phyloP scores from a whole-genome alignment of 805 yeast genomes.

The Pichia cephalocereana region DNA sequence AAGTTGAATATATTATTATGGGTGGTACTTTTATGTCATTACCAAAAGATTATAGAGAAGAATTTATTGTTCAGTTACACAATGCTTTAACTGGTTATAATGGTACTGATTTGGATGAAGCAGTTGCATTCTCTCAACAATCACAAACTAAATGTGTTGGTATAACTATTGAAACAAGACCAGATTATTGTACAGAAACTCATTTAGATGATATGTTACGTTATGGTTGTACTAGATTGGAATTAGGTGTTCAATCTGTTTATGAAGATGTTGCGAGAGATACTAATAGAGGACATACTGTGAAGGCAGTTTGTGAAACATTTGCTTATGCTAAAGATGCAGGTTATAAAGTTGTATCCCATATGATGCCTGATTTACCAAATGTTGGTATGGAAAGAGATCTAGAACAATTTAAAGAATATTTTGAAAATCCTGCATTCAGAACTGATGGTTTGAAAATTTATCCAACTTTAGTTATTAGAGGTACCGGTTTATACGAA shows the following conservation, averaged over 20 bases:
- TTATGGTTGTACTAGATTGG: conserved; percentile 94
- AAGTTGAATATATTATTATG: conserved; percentile 96
- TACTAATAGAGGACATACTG: conserved; percentile 97
- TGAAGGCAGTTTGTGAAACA: conserved; percentile 90
- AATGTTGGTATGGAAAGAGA: conserved; percentile 99
- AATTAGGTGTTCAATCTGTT: conserved; percentile 94
- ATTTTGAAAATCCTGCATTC: conserved; percentile 93
- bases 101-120: conserved; percentile 82
- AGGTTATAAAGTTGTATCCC: conserved; percentile 95
- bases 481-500: conserved; percentile 96
- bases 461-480: conserved; percentile 91
- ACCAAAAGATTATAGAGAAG: conserved; percentile 82
- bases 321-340: conserved; percentile 96
- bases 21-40: conserved; percentile 98
- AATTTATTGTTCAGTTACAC: conserved; percentile 80
- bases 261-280: conserved; percentile 98
- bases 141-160: conserved; percentile 96
- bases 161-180: conserved; percentile 95
- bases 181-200: conserved; percentile 95
- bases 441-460: conserved; percentile 94
- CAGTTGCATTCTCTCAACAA: conserved; percentile 84
- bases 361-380: conserved; percentile 99
- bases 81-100: conserved; percentile 92
- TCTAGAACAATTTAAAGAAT: conserved; percentile 89
- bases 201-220: conserved; percentile 92